Conservation (phyloP, 345 rosid species). For the Lenwebbia sp. region DNA sequence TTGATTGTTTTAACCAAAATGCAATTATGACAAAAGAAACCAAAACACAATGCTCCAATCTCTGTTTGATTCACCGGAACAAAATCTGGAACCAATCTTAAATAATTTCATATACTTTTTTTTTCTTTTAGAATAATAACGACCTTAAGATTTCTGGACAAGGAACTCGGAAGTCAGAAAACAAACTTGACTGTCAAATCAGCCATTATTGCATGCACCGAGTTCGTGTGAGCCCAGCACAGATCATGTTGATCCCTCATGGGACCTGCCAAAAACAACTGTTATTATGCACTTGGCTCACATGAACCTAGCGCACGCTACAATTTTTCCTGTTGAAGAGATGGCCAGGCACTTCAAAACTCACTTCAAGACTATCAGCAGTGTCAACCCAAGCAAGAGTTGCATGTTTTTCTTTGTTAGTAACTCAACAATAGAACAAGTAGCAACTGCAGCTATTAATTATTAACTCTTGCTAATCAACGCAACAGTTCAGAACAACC, state of each 20-base stretch:
- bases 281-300: background rate
- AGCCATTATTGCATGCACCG: background rate
- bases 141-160: background rate
- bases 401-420: background rate
- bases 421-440: background rate
- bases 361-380: background rate
- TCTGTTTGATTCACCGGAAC: background rate
- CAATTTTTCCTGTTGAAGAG: background rate
- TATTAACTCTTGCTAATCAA: background rate
- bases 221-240: background rate
- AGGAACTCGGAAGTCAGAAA: background rate
- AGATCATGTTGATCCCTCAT: background rate
- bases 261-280: background rate
- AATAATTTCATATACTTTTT: background rate
- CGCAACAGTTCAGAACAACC: background rate
- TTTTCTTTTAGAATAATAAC: background rate
- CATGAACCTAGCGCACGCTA: background rate
- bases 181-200: background rate
- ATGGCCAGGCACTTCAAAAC: background rate
- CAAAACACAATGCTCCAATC: background rate
- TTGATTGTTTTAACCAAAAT: background rate
- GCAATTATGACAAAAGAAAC: background rate
- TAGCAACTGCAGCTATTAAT: background rate
- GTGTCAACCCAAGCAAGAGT: background rate
- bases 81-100: background rate